Conservation (phyloP, 495 filamentous ascomycete genomes). For the Parachaetomium inaequale region DNA sequence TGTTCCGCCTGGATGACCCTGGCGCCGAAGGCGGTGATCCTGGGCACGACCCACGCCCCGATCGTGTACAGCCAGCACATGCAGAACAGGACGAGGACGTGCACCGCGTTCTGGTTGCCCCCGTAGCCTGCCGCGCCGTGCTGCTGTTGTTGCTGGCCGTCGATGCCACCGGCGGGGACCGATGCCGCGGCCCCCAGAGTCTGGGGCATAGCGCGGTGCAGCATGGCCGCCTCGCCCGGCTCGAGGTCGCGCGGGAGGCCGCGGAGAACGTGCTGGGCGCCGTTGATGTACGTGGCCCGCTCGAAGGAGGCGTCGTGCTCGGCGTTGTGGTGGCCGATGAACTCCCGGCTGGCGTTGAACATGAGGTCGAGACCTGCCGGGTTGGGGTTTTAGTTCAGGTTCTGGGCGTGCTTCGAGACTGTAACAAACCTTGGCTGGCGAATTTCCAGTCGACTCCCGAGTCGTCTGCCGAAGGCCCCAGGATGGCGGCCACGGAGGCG, state of each 20-base stretch:
- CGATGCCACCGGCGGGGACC: background rate
- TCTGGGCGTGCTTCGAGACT: background rate
- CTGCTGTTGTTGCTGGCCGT: background rate
- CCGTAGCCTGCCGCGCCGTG: background rate
- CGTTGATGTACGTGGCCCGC: conserved; percentile 65
- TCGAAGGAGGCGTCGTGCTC: conserved; percentile 41
- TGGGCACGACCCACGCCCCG: conserved; percentile 12
- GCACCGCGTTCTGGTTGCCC: background rate
- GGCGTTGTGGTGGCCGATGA: background rate
- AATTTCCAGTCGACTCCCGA: conserved; percentile 14
- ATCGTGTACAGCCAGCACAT: conserved; percentile 14
- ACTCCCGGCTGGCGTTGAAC: conserved; percentile 14
- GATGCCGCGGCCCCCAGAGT: background rate
- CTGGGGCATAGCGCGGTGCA: conserved; percentile 48
- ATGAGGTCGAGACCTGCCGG: conserved; percentile 22
- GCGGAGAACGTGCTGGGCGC: conserved; percentile 61
- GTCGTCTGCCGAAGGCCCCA: background rate
- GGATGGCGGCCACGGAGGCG: background rate
- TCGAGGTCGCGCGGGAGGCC: conserved; percentile 61
- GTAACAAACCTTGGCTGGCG: conserved; percentile 10
- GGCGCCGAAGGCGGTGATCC: background rate
- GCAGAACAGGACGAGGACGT: conserved; percentile 13
- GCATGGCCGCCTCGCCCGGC: conserved; percentile 40
- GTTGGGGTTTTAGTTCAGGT: background rate
- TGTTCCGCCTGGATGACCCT: background rate